A percentile compares a stretch with the other conserved stretches of the same genome.
Conservation (phyloP, 2,329 filamentous ascomycete genomes). For the Xylariaceae sp. region DNA sequence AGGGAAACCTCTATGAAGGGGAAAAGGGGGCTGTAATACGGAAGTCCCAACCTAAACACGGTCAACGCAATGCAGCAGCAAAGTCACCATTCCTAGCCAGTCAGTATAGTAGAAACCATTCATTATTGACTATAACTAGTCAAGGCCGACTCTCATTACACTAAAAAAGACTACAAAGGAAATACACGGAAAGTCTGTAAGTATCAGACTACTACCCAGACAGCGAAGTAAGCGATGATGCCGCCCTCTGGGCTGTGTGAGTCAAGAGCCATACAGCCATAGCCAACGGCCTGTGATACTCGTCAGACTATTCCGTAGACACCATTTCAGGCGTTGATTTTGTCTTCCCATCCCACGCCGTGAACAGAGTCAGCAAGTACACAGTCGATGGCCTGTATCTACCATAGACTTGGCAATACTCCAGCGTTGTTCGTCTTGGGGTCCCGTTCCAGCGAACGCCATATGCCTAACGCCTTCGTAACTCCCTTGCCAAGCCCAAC, state of each 20-base stretch:
- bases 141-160: neutral
- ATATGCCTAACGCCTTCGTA: constrained; percentile 9
- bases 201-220: neutral
- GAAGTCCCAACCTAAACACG: neutral
- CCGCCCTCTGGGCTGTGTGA: neutral
- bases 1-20: neutral
- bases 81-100: neutral
- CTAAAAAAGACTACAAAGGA: neutral
- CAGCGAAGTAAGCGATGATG: neutral
- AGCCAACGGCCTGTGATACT: neutral
- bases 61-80: neutral
- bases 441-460: neutral
- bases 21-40: neutral
- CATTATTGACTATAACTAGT: too few relatives aligned
- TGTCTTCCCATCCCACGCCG: neutral
- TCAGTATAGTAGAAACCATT: neutral
- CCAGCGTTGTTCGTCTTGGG: neutral
- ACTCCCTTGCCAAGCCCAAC: neutral
- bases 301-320: neutral
- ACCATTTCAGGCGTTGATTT: neutral
- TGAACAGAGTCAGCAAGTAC: neutral
- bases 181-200: neutral
- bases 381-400: neutral
- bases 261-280: constrained; percentile 4
- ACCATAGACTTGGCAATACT: neutral